Percentiles rank a stretch among this genome's conserved stretches.
phyloP scores from a whole-genome alignment of 2,329 filamentous ascomycete genomes.

The Sporothrix dimorphospora region DNA sequence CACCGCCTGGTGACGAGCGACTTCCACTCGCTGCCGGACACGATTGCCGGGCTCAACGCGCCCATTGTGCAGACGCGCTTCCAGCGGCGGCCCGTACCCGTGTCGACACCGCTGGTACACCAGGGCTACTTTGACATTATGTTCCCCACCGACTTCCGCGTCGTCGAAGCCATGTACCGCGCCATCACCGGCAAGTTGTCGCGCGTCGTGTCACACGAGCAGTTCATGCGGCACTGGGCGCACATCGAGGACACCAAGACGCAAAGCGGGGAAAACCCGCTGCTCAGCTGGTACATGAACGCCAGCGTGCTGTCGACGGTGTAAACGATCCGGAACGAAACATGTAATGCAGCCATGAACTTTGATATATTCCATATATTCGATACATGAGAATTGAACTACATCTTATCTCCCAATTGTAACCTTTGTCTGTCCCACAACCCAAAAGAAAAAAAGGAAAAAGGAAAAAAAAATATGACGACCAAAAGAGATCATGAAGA shows the following conservation, averaged over 20 bases:
- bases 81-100: constrained; percentile 81
- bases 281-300: constrained; percentile 93
- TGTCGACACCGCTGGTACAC: constrained; percentile 88
- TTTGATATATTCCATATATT: not conserved
- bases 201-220: constrained; percentile 80
- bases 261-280: constrained; percentile 86
- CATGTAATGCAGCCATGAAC: not conserved
- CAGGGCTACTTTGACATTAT: constrained; percentile 99
- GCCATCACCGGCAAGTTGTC: constrained; percentile 92
- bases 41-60: constrained; percentile 82
- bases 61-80: constrained; percentile 97
- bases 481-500: not conserved
- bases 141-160: constrained; percentile 92
- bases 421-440: constrained; percentile 1
- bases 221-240: constrained; percentile 89
- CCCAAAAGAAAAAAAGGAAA: not conserved
- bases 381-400: not conserved
- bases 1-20: constrained; percentile 89
- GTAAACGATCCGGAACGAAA: constrained; percentile 42
- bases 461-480: not conserved
- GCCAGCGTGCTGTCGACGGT: constrained; percentile 89
- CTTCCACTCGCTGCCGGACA: constrained; percentile 83
- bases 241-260: constrained; percentile 89
- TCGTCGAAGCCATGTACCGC: constrained; percentile 89
- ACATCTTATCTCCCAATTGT: not conserved